phyloP scores from a whole-genome alignment of 2,329 filamentous ascomycete genomes.

The Paecilomyces dactylethromorphus region DNA sequence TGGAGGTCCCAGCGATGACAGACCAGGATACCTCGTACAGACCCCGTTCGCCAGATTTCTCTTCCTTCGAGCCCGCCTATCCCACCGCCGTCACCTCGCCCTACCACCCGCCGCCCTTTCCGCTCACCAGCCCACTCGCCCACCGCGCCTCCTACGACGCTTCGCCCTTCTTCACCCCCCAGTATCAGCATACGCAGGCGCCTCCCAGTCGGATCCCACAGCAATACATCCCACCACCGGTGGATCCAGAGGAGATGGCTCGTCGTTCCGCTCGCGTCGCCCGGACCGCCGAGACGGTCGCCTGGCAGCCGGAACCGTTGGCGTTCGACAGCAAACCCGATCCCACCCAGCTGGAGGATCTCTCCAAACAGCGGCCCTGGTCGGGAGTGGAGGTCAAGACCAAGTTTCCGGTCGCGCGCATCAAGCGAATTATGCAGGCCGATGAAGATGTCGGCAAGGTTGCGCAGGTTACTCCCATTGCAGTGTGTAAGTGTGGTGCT shows the following conservation, averaged over 20 bases:
- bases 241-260: constrained; percentile 31
- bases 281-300: constrained; percentile 18
- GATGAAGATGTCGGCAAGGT: constrained; percentile 99
- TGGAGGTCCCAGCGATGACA: constrained; percentile 31
- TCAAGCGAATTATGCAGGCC: constrained; percentile 99
- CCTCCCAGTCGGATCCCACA: constrained; percentile 21
- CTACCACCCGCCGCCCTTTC: constrained; percentile 21
- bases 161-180: constrained; percentile 39
- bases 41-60: constrained; percentile 46
- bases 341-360: constrained; percentile 15
- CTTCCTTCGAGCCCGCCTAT: constrained; percentile 39
- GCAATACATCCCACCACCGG: constrained; percentile 29
- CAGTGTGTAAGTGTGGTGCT: constrained; percentile 58
- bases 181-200: constrained; percentile 21
- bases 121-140: constrained; percentile 25
- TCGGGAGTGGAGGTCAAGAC: constrained; percentile 73
- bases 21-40: constrained; percentile 40
- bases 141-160: constrained; percentile 41
- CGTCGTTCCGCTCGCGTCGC: constrained; percentile 33
- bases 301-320: constrained; percentile 16
- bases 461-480: constrained; percentile 92
- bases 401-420: constrained; percentile 93
- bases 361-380: constrained; percentile 20
- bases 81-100: constrained; percentile 27
- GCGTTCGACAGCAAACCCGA: constrained; percentile 7